A percentile compares a stretch with the other conserved stretches of the same genome.
These are phyloP conservation scores for Hypoxylon sp. DNA, from an alignment of 2,329 filamentous ascomycete species.

Conservation along the genomic window DNA sequence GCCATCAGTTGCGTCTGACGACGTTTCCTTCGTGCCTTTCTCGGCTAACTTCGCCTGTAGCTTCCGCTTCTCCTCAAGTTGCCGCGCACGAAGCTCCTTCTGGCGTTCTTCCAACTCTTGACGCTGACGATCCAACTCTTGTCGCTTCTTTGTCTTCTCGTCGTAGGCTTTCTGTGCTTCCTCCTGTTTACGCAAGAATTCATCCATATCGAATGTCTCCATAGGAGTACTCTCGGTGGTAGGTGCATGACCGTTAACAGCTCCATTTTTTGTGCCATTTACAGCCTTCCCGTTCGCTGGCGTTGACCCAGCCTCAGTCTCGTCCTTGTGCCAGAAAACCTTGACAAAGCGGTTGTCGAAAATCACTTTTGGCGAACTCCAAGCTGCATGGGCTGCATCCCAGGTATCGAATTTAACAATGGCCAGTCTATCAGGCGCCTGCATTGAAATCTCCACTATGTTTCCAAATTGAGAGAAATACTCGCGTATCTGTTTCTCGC, in stretches of 20 bases:
- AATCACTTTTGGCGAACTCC: conserved; percentile 82
- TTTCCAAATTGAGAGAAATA: conserved; percentile 83
- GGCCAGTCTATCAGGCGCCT: conserved; percentile 76
- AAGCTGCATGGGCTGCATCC: conserved; percentile 77
- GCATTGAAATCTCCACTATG: conserved; percentile 75
- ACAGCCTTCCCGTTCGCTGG: conserved; percentile 48
- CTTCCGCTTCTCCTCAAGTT: conserved; percentile 75
- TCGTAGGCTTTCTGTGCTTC: conserved; percentile 80
- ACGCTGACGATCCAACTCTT: conserved; percentile 73
- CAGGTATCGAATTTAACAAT: conserved; percentile 78
- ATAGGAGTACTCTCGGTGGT: conserved; percentile 33
- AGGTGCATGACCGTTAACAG: conserved; percentile 45
- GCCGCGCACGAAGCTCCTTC: conserved; percentile 72
- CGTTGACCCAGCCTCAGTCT: conserved; percentile 53
- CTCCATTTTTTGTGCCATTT: conserved; percentile 53
- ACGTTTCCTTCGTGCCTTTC: conserved; percentile 57
- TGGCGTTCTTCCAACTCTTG: conserved; percentile 76
- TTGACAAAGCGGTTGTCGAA: conserved; percentile 91
- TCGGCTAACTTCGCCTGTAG: conserved; percentile 74
- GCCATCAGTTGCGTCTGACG: conserved; percentile 44
- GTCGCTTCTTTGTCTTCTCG: conserved; percentile 73
- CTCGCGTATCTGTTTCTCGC: conserved; percentile 73
- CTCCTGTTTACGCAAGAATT: conserved; percentile 77
- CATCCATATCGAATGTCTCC: conserved; percentile 76
- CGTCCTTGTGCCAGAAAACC: conserved; percentile 81